phyloP scores from a whole-genome alignment of 2,329 filamentous ascomycete species.

The Neofusicoccum sp. region DNA sequence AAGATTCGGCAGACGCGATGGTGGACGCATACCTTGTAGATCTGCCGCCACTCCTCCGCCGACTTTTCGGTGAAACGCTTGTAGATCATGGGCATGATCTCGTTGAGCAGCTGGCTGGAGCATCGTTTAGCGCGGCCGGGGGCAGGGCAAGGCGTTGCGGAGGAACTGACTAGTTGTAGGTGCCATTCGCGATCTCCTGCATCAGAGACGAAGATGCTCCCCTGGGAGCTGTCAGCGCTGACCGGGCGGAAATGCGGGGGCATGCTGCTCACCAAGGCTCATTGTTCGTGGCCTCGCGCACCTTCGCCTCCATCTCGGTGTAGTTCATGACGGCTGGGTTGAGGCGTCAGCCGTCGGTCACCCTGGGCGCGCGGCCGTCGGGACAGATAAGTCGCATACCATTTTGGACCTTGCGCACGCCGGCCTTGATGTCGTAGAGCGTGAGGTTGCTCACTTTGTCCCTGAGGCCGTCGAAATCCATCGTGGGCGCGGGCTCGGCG shows the following conservation, averaged over 20 bases:
- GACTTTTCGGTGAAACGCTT: conserved; percentile 98
- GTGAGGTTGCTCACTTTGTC: conserved; percentile 88
- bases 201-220: conserved; percentile 79
- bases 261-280: conserved; percentile 81
- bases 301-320: conserved; percentile 83
- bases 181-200: conserved; percentile 98
- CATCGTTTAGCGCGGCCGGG: conserved; percentile 1
- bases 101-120: conserved; percentile 87
- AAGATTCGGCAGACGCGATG: background rate
- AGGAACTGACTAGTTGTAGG: conserved; percentile 85
- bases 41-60: conserved; percentile 97
- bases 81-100: conserved; percentile 99
- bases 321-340: conserved; percentile 90
- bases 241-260: conserved; percentile 52
- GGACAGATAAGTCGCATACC: conserved; percentile 54
- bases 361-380: background rate
- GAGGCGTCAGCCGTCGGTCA: conserved; percentile 25
- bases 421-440: conserved; percentile 92
- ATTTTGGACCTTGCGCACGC: conserved; percentile 95
- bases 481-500: conserved; percentile 42
- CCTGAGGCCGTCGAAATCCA: conserved; percentile 85
- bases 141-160: background rate
- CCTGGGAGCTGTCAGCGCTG: conserved; percentile 24
- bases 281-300: conserved; percentile 95
- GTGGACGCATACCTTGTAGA: conserved; percentile 73